A percentile compares a stretch with the other conserved stretches of the same genome.
These are phyloP conservation scores for Phytopythium litorale DNA, from an alignment of 352 stramenopile species.

Conservation along the genomic window DNA sequence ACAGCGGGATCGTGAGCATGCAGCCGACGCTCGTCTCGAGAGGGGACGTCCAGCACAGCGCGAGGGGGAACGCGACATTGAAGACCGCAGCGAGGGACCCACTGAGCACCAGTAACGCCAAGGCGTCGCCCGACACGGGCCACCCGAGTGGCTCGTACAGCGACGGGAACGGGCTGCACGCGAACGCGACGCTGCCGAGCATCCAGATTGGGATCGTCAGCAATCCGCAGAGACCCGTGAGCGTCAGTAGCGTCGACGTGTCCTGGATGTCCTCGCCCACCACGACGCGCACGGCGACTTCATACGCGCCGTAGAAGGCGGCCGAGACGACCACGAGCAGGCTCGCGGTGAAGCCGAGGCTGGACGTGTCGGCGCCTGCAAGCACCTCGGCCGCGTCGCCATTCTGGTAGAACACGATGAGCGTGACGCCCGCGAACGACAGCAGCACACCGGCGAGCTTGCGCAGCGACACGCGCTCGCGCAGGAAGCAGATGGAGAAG, in stretches of 20 bases:
- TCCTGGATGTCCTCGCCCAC: conserved; percentile 42
- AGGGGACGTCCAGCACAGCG: conserved; percentile 49
- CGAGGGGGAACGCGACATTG: conserved; percentile 39
- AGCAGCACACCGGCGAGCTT: conserved; percentile 29
- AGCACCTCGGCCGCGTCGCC: conserved; percentile 21
- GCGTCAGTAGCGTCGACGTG: conserved; percentile 32
- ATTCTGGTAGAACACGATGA: conserved; percentile 25
- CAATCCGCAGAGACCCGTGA: conserved; percentile 41
- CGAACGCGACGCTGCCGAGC: conserved; percentile 34
- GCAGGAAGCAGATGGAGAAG: conserved; percentile 41
- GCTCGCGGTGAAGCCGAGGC: conserved; percentile 25
- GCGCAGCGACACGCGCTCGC: conserved; percentile 19
- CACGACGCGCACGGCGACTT: conserved; percentile 35
- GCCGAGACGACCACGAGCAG: conserved; percentile 44
- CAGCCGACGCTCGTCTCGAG: conserved; percentile 59
- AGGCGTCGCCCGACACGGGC: conserved; percentile 23
- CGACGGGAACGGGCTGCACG: conserved; percentile 28
- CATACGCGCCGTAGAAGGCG: conserved; percentile 42
- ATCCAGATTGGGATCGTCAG: conserved; percentile 51
- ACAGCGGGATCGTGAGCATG: conserved; percentile 61
- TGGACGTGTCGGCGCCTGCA: conserved; percentile 21
- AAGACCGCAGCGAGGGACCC: conserved; percentile 29
- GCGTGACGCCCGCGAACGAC: conserved; percentile 28
- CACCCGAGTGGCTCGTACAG: conserved; percentile 53
- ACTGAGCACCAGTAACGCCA: conserved; percentile 34